Base-by-base conservation (phyloP, 352 stramenopile species). In the Phytophthora constricta region DNA sequence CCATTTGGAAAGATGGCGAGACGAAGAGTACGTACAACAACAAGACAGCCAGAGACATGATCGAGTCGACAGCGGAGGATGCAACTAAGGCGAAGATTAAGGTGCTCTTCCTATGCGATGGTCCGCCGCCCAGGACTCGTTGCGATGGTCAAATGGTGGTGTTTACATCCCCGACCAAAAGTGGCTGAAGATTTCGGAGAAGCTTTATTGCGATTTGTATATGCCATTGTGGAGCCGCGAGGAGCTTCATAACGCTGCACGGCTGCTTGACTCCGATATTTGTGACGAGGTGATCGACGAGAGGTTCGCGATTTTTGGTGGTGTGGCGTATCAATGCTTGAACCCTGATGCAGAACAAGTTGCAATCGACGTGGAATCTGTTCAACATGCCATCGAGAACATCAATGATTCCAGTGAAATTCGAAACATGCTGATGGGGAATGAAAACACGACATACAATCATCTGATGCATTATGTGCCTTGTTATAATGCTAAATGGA, bases 201-300 rank as follows among this genome's bases (percentile, higher is more conserved):
- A 48, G 33, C 4, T 16, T 34, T 17, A 58, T 5, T n/a, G 2
- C 22, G 33, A 8, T 45, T 19, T 47, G 9, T 58, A 25, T 20
- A 33, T 58, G 34, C 50, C 50, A 20, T 20, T 27, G 8, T 58
- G 50, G 50, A 47, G n/a, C 10, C 33, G 31, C 22, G 19, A 25
- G 20, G 49, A 58, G 50, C 50, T 58, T 20, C 50, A 58, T 31
- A 19, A 58, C 33, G 50, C 31, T 7, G 50, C 50, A 33, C 11
- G n/a, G 1, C 11, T 11, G 11, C 31, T 58, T 20, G 7, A 13
- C 31, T 13, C 7, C 31, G 13, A 7, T 11, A 37, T 37, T 11
- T 13, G 7, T 37, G 31, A 37, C 31, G 7, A 7, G 7, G 31
- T 37, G 31, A 37, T 37, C 31, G 31, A 37, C 7, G 13, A 7